A percentile compares a stretch with the other conserved stretches of the same genome.
These are phyloP conservation scores for Bombardia bombarda DNA, from an alignment of 495 filamentous ascomycete genomes.

Conservation along the genomic window DNA sequence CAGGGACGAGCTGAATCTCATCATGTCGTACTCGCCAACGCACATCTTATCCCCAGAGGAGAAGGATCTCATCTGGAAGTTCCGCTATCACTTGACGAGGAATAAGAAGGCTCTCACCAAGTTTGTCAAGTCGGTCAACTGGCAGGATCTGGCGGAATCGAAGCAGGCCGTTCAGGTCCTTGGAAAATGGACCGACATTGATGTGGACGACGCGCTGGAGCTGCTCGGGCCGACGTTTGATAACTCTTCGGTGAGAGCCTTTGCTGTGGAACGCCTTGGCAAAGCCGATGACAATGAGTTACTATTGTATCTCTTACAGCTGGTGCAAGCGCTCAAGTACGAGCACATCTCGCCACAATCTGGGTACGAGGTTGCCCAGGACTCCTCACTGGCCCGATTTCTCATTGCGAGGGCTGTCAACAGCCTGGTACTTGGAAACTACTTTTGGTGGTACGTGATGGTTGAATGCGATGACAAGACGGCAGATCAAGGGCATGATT, in stretches of 20 bases:
- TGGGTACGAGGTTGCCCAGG: constrained; percentile 56
- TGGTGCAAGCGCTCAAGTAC: constrained; percentile 95
- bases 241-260: constrained; percentile 78
- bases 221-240: constrained; percentile 88
- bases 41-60: constrained; percentile 81
- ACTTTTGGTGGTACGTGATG: constrained; percentile 97
- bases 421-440: constrained; percentile 87
- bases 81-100: constrained; percentile 82
- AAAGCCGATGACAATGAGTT: constrained; percentile 94
- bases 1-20: constrained; percentile 83
- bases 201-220: constrained; percentile 94
- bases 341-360: constrained; percentile 60
- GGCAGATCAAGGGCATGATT: constrained; percentile 57
- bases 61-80: constrained; percentile 95
- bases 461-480: constrained; percentile 84
- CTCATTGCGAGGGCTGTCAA: constrained; percentile 76
- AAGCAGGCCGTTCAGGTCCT: constrained; percentile 85
- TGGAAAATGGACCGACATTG: constrained; percentile 92
- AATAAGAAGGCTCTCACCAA: constrained; percentile 95
- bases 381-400: constrained; percentile 86
- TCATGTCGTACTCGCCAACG: constrained; percentile 88
- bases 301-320: constrained; percentile 82
- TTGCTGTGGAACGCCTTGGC: constrained; percentile 83
- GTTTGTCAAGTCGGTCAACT: constrained; percentile 94
- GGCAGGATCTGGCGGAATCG: constrained; percentile 79